Percentiles rank a stretch among this genome's conserved stretches.
Evolutionary conservation across 768 basidiomycete species (phyloP).

Genomic region (Dictyophora rubrovolvata): DNA sequence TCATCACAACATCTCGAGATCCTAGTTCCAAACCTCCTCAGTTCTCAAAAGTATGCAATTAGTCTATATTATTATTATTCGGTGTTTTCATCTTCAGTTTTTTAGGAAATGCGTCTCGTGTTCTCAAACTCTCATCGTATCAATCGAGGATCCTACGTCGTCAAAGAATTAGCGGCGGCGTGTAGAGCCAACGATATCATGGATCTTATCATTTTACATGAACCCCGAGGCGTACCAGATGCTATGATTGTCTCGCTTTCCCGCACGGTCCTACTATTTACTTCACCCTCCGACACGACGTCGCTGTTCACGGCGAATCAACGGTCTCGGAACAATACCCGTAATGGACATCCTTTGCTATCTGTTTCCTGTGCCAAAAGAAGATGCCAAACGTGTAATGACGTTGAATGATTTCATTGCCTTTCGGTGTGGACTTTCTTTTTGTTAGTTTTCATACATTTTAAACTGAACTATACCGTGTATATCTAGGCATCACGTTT

Average conservation of each 20-base stretch:
- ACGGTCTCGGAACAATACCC: slow-evolving; percentile 97
- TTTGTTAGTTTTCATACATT: neutral
- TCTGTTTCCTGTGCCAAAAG: slow-evolving; percentile 95
- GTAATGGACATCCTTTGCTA: slow-evolving; percentile 80
- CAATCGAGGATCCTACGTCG: slow-evolving; percentile 95
- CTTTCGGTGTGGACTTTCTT: slow-evolving; percentile 47
- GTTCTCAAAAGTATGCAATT: slow-evolving; percentile 69
- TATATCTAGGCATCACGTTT: slow-evolving; percentile 92
- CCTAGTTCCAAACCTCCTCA: slow-evolving; percentile 91
- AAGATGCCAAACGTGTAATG: slow-evolving; percentile 96
- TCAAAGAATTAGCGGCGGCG: slow-evolving; percentile 88
- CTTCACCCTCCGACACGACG: slow-evolving; percentile 89
- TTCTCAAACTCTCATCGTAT: slow-evolving; percentile 95
- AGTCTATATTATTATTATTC: neutral
- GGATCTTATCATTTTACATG: slow-evolving; percentile 88
- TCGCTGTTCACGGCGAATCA: slow-evolving; percentile 71
- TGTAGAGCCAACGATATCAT: slow-evolving; percentile 93
- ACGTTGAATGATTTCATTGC: slow-evolving; percentile 95
- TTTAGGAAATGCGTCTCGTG: slow-evolving; percentile 89
- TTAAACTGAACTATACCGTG: slow-evolving; percentile 4
- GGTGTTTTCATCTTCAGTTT: neutral
- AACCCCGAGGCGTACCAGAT: slow-evolving; percentile 92
- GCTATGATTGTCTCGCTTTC: slow-evolving; percentile 91
- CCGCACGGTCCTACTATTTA: slow-evolving; percentile 89
- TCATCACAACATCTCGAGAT: slow-evolving; percentile 94